Evolutionary conservation across 2,329 filamentous ascomycete species (phyloP).

Genomic region (Sporothrix curviconia): DNA sequence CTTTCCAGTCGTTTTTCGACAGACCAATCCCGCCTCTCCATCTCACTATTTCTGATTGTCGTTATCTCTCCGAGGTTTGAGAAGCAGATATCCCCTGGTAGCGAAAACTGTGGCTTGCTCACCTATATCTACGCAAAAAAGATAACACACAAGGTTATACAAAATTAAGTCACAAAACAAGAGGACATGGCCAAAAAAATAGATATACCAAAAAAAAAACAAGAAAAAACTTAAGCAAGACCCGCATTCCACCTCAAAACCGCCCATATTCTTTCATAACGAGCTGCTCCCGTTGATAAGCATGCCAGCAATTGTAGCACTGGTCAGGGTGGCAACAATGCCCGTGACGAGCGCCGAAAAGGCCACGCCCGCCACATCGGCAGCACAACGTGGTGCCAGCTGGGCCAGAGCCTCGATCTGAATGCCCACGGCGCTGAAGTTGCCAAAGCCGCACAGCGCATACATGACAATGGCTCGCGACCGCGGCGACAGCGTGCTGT

Average conservation of each 20-base stretch:
- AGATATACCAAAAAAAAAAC: not conserved
- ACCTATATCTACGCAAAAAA: not conserved
- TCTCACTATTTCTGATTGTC: not conserved
- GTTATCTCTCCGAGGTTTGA: not conserved
- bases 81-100: not conserved
- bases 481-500: conserved; percentile 56
- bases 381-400: conserved; percentile 65
- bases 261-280: conserved; percentile 21
- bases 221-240: too few relatives aligned
- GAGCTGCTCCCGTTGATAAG: conserved; percentile 48
- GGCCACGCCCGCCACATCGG: conserved; percentile 69
- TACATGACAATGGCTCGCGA: conserved; percentile 80
- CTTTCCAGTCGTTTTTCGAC: not conserved
- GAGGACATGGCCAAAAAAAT: too few relatives aligned
- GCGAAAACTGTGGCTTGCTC: too few relatives aligned
- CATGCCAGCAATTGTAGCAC: conserved; percentile 70
- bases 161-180: not conserved
- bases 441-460: conserved; percentile 75
- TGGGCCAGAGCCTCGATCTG: conserved; percentile 85
- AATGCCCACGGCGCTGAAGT: conserved; percentile 80
- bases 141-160: not conserved
- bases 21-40: not conserved
- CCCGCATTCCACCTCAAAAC: not conserved
- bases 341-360: conserved; percentile 72
- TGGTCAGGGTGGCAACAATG: conserved; percentile 71